Evolutionary conservation across 73 alveolate species (phyloP).

Genomic region (Paramecium sonneborni): DNA sequence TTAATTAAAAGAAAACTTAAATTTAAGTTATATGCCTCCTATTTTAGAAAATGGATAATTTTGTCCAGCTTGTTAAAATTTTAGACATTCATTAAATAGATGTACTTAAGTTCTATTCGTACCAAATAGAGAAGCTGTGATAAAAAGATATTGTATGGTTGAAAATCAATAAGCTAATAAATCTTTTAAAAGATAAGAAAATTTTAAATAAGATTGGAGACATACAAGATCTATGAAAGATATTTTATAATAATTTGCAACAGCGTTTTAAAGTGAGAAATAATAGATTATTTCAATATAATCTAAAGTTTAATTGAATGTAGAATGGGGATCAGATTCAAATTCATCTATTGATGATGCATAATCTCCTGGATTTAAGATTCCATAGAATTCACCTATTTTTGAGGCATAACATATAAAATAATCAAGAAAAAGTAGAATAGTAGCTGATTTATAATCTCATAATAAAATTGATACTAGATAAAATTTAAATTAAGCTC

Average conservation of each 20-base stretch:
- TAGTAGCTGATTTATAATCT: background rate
- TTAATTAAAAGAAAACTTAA: background rate
- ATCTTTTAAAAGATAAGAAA: background rate
- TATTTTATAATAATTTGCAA: background rate
- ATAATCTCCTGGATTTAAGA: background rate
- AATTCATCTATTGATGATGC: constrained; percentile 6
- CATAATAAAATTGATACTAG: background rate
- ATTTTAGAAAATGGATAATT: background rate
- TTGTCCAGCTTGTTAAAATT: constrained; percentile 44
- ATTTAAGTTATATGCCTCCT: background rate
- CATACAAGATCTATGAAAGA: background rate
- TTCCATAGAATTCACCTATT: background rate
- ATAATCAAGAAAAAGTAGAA: background rate
- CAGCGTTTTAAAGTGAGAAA: background rate
- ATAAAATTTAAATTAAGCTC: background rate
- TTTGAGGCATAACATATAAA: background rate
- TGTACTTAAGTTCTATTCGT: background rate
- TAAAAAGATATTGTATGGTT: background rate
- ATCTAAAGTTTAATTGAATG: background rate
- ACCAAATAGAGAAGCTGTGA: constrained; percentile 31
- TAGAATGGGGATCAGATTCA: background rate
- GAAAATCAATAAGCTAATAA: background rate
- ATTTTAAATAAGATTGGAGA: background rate
- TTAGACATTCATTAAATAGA: background rate
- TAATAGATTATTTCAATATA: background rate